Base-by-base conservation (phyloP, 805 yeast species). In the Kuraishia borneana region DNA sequence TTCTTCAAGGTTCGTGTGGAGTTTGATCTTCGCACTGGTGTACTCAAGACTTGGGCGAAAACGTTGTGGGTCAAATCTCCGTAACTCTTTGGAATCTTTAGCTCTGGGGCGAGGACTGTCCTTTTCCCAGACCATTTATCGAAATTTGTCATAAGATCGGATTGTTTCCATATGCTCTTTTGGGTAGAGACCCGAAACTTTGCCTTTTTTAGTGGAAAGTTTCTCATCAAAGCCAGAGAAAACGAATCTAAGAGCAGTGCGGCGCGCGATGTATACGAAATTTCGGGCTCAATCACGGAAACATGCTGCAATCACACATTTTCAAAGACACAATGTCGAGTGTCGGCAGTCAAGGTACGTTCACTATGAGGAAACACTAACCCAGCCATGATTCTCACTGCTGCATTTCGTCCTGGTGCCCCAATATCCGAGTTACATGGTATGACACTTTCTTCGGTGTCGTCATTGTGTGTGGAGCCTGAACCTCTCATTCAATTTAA, bases 401-500 rank as follows among this genome's bases (percentile, higher is more conserved):
- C 76, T 2, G 56, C 65, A 13, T 52, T 48, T 10, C 31, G 35
- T n/a, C 51, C 51, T 7, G 38, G 42, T 5, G 36, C 44, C 2
- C 21, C 22, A 3, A 37, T 43, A 34, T 22, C 48, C 31, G 31
- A 46, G 31, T 55, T 65, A 26, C 80, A 69, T 54, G 96, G 96
- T 1, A 73, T 83, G 63, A 85, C 96, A 0, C 61, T 89, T 2
- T 82, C 95, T 2, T 84, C 95, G 1, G 83, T 87, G 30, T 73
- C 84, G 9, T 87, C 96, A 1, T 58, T 89, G 10, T 76, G 94
- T 1, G 70, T 87, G 20, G 63, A 68, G 32, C 96, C 96, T 0
- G 64, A 63, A 10, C 94, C 95, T 2, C 56, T 88, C 35, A 48
- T 89, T 1, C 92, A 84, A 46, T 88, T 89, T 61, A 89, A 89